These are phyloP conservation scores for Linnemannia elongata DNA, from an alignment of 192 early-diverging fungal genomes.

Conservation along the genomic window DNA sequence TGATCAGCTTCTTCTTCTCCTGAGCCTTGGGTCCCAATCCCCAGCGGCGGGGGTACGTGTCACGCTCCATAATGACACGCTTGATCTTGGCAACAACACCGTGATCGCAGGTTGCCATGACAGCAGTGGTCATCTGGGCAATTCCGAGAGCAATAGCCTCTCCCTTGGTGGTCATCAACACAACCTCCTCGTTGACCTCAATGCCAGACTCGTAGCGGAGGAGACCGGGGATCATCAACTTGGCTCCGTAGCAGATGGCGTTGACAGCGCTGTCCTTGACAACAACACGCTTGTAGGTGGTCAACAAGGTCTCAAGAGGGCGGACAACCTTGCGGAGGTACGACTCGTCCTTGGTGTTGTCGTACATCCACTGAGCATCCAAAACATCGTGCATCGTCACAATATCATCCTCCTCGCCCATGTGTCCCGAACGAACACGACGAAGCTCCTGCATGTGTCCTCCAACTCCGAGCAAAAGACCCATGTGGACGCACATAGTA, in stretches of 20 bases:
- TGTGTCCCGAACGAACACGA: conserved; percentile 93
- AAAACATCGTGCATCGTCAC: conserved; percentile 99
- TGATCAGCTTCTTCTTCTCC: conserved; percentile 98
- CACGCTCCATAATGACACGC: conserved; percentile 99
- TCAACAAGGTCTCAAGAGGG: conserved; percentile 94
- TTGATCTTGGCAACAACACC: conserved; percentile 99
- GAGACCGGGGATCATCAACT: conserved; percentile 98
- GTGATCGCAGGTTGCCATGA: conserved; percentile 97
- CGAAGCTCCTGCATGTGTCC: conserved; percentile 99
- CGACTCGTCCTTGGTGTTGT: conserved; percentile 97
- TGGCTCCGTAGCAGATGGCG: conserved; percentile 99
- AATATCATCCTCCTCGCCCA: conserved; percentile 94
- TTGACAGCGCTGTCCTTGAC: conserved; percentile 99
- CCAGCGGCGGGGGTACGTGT: conserved; percentile 99
- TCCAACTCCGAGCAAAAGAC: conserved; percentile 86
- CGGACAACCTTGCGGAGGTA: conserved; percentile 95
- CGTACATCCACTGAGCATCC: conserved; percentile 98
- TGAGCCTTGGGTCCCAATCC: conserved; percentile 95
- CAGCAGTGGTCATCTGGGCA: conserved; percentile 97
- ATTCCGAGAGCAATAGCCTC: conserved; percentile 99
- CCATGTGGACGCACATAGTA: conserved; percentile 99
- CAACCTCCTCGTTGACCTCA: conserved; percentile 97
- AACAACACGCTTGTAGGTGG: conserved; percentile 96
- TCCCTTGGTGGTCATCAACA: conserved; percentile 99
- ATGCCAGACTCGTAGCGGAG: conserved; percentile 95